Percentiles rank a stretch among this genome's conserved stretches.
These are phyloP conservation scores for Phytophthora vignae DNA, from an alignment of 352 stramenopile genomes.

Conservation along the genomic window DNA sequence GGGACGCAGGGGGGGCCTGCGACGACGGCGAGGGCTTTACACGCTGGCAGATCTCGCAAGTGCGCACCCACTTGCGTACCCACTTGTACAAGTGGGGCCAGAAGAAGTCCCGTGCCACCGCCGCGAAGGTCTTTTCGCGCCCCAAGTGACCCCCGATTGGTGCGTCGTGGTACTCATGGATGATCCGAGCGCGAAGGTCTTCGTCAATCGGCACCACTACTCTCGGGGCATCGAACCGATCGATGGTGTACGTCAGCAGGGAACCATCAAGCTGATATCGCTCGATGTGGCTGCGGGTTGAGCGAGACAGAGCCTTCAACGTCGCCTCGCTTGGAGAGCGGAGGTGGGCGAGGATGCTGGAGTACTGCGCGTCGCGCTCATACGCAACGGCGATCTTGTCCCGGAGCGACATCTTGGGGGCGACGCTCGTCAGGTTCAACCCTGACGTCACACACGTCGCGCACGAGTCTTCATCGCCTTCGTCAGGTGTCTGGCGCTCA, in stretches of 20 bases:
- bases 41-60: slow-evolving; percentile 19
- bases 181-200: slow-evolving; percentile 8
- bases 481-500: background rate
- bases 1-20: slow-evolving; percentile 8
- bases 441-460: background rate
- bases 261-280: too few species aligned
- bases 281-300: too few species aligned
- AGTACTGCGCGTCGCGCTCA: background rate
- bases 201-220: slow-evolving; percentile 8
- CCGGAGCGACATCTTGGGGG: background rate
- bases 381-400: slow-evolving; percentile 1
- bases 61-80: slow-evolving; percentile 13
- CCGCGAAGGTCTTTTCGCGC: slow-evolving; percentile 29
- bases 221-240: slow-evolving; percentile 10
- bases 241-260: slow-evolving; percentile 10
- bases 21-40: slow-evolving; percentile 19
- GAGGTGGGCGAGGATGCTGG: too few species aligned
- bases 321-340: too few species aligned
- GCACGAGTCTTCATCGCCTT: slow-evolving; percentile 7
- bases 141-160: slow-evolving; percentile 21
- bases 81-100: slow-evolving; percentile 41
- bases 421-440: background rate
- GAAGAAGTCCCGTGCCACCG: slow-evolving; percentile 14
- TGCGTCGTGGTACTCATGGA: slow-evolving; percentile 29
- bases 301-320: too few species aligned